phyloP scores from a whole-genome alignment of 352 stramenopile species.

The Pilasporangium apinafurcum region DNA sequence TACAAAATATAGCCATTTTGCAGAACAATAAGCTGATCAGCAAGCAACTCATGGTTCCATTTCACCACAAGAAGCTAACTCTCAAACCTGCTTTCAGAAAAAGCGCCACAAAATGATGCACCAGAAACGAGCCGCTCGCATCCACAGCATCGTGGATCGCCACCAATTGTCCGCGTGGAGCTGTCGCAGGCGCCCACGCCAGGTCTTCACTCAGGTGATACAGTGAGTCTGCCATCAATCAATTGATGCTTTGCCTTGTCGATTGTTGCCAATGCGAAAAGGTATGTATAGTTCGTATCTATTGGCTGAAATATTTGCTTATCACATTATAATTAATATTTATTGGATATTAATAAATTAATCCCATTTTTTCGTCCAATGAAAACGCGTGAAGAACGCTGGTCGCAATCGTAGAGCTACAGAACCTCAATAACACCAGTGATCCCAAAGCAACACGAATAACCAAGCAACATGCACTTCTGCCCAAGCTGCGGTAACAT shows the following conservation, averaged over 20 bases:
- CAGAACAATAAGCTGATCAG: background rate
- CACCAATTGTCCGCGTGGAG: constrained; percentile 47
- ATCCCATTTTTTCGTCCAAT: too few species aligned
- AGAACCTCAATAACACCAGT: too few species aligned
- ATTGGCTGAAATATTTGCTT: background rate
- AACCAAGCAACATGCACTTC: constrained; percentile 84
- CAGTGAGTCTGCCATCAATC: constrained; percentile 64
- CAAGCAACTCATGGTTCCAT: background rate
- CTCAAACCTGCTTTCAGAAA: constrained; percentile 60
- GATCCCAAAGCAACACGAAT: too few species aligned
- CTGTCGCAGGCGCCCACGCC: constrained; percentile 37
- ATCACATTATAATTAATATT: background rate
- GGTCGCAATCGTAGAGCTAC: too few species aligned
- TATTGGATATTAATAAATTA: too few species aligned
- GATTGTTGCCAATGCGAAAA: too few species aligned
- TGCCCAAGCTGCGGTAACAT: constrained; percentile 89
- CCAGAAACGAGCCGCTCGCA: constrained; percentile 41
- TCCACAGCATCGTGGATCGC: constrained; percentile 54
- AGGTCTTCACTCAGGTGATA: constrained; percentile 43
- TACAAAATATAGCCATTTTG: constrained; percentile 1
- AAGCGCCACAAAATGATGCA: constrained; percentile 68
- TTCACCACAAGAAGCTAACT: background rate
- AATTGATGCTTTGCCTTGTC: too few species aligned
- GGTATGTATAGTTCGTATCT: too few species aligned
- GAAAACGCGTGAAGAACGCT: too few species aligned